Conservation (phyloP, 2,329 filamentous ascomycete species). For the Sporothrix humicola region DNA sequence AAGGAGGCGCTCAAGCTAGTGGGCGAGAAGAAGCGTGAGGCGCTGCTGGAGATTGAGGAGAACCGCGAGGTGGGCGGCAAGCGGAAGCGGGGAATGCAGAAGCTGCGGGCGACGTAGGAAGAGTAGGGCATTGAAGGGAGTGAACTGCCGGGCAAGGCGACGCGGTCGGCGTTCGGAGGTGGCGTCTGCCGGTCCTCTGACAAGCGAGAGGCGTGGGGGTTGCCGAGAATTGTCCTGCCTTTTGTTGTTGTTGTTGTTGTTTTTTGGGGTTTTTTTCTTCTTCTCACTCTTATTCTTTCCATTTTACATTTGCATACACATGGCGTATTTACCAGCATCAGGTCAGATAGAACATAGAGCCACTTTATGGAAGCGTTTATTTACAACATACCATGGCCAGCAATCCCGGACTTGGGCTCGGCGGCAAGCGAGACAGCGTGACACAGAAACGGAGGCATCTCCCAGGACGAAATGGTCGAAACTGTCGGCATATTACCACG, state of each 20-base stretch:
- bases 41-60: conserved; percentile 88
- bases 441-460: neutral
- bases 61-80: conserved; percentile 91
- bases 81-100: conserved; percentile 66
- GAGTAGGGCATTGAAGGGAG: neutral
- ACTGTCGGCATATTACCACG: neutral
- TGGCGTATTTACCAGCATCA: neutral
- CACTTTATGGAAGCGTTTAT: conserved; percentile 21
- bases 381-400: neutral
- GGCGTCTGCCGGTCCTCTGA: neutral
- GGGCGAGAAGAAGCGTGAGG: conserved; percentile 94
- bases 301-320: neutral
- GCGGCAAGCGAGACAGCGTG: conserved; percentile 9
- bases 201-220: conserved; percentile 6
- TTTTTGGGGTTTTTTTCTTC: neutral
- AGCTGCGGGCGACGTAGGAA: conserved; percentile 48
- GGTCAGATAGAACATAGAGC: neutral
- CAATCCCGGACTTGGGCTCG: neutral
- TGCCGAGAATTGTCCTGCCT: neutral
- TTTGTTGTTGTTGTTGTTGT: neutral
- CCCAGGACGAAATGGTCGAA: neutral
- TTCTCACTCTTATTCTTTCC: neutral
- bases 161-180: neutral
- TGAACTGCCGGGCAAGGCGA: neutral
- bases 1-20: conserved; percentile 86